Conservation (phyloP, 2,329 filamentous ascomycete genomes). For the Trichoderma aggressivum region DNA sequence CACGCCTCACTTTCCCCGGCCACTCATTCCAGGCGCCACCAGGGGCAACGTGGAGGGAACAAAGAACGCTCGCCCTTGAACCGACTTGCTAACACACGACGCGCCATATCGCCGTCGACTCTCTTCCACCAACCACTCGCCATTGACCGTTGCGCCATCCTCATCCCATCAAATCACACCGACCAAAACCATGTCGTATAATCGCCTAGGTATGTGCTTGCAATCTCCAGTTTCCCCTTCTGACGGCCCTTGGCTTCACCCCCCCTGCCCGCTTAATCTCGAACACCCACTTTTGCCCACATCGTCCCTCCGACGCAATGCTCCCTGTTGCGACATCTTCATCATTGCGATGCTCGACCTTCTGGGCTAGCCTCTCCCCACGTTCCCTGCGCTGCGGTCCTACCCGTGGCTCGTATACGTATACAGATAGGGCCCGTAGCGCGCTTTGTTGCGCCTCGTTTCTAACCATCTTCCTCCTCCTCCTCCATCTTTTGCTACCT, state of each 20-base stretch:
- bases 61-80: background rate
- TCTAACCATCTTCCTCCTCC: background rate
- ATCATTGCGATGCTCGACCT: constrained; percentile 5
- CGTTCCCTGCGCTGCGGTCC: background rate
- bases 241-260: constrained; percentile 19
- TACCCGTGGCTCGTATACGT: background rate
- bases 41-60: constrained; percentile 5
- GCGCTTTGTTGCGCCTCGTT: constrained; percentile 1
- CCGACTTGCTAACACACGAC: background rate
- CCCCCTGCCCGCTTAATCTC: constrained; percentile 21
- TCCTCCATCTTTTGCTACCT: background rate
- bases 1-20: background rate
- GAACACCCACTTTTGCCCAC: constrained; percentile 18
- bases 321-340: constrained; percentile 16
- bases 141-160: background rate
- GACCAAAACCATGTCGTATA: constrained; percentile 71
- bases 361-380: constrained; percentile 10
- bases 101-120: background rate
- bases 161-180: constrained; percentile 14
- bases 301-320: background rate
- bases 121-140: background rate
- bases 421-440: constrained; percentile 4
- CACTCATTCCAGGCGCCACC: constrained; percentile 12
- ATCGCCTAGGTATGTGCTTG: constrained; percentile 62
- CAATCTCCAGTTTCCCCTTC: constrained; percentile 24